These are phyloP conservation scores for Psophocarpus tetragonolobus DNA, from an alignment of 306 rosid genomes.

Conservation along the genomic window DNA sequence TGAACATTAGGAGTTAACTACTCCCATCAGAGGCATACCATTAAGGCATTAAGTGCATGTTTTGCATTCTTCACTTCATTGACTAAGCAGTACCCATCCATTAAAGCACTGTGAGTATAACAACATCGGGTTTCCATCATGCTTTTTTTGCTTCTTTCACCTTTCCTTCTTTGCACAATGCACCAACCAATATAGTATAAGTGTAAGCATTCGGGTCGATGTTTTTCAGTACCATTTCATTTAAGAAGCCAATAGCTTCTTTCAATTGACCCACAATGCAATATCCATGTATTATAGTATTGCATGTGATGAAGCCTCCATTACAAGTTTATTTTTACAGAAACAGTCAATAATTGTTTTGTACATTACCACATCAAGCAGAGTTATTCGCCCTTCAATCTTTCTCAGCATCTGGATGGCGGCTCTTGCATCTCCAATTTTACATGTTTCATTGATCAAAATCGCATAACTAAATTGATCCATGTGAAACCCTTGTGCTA, in stretches of 20 bases:
- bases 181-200: neutral
- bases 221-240: slow-evolving; percentile 2
- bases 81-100: slow-evolving; percentile 29
- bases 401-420: neutral
- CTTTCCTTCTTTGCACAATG: slow-evolving; percentile 11
- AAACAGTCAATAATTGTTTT: neutral
- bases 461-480: neutral
- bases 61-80: neutral
- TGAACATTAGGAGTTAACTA: neutral
- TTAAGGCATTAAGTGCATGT: neutral
- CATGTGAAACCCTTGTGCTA: neutral
- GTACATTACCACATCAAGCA: neutral
- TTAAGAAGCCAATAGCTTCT: slow-evolving; percentile 17
- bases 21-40: neutral
- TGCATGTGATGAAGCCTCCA: slow-evolving; percentile 3
- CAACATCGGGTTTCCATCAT: neutral
- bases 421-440: neutral
- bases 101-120: slow-evolving; percentile 19
- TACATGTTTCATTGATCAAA: neutral
- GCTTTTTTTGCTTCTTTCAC: neutral
- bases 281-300: neutral
- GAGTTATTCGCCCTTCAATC: neutral
- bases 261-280: neutral
- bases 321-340: slow-evolving; percentile 16
- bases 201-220: slow-evolving; percentile 8